Evolutionary conservation across 2,329 filamentous ascomycete genomes (phyloP).

Genomic region (Aspergillus awamori): DNA sequence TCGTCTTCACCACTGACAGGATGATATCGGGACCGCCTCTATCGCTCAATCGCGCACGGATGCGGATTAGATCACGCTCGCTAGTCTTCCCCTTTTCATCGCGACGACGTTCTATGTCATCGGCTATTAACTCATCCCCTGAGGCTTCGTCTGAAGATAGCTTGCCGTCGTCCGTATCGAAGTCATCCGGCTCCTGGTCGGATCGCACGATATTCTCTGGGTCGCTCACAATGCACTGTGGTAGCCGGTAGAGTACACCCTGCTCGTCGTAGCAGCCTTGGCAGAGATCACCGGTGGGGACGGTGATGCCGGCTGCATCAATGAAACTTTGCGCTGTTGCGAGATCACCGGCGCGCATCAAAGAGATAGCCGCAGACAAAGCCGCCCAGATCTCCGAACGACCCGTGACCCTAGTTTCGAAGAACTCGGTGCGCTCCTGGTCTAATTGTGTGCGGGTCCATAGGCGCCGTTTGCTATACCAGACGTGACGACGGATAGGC

Average conservation of each 20-base stretch:
- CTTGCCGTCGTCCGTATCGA: constrained; percentile 37
- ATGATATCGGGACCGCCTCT: constrained; percentile 64
- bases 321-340: constrained; percentile 78
- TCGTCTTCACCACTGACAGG: constrained; percentile 59
- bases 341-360: constrained; percentile 66
- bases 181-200: constrained; percentile 25
- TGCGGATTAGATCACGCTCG: constrained; percentile 58
- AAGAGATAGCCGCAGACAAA: constrained; percentile 66
- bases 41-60: constrained; percentile 68
- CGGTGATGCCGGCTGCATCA: constrained; percentile 73
- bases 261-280: constrained; percentile 72
- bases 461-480: constrained; percentile 63
- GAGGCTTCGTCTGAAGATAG: constrained; percentile 43
- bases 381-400: constrained; percentile 79
- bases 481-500: constrained; percentile 67
- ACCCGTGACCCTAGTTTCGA: constrained; percentile 84
- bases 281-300: constrained; percentile 72
- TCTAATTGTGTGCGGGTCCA: constrained; percentile 74
- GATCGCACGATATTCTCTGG: constrained; percentile 58
- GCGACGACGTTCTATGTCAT: constrained; percentile 46
- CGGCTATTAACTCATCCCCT: constrained; percentile 41
- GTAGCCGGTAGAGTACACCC: constrained; percentile 70
- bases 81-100: constrained; percentile 65
- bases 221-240: constrained; percentile 69
- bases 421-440: constrained; percentile 78